Evolutionary conservation across 106 monocot genomes (phyloP), one percentile per base, ranked within the genome.

Genomic region (Dioscorea alata): DNA sequence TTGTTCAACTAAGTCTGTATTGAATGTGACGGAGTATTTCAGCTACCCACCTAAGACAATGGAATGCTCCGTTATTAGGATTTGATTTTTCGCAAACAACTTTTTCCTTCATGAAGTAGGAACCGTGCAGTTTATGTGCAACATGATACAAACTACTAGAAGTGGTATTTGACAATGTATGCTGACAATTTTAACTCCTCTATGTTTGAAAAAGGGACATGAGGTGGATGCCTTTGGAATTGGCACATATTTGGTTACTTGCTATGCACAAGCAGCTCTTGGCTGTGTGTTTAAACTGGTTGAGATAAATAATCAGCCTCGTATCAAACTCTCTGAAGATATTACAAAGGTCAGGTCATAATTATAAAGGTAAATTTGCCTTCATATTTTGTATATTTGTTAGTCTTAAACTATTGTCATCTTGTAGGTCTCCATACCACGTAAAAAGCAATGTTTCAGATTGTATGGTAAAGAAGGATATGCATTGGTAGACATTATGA

Each of bases 281-380:
- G 99, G 92, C 57, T 92, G 92, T 76, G 99, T 99, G 33, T 99
- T 99, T 69, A 99, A 99, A 79, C 75, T 99, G 24, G 99, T 99
- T 64, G 99, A 99, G 73, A 99, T 99, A 66, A 99, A 99, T 57
- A 78, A 82, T 70, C 87, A 90, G 54, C 99, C 99, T 66, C 87
- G 99, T 21, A 99, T 99, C 23, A 99, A 99, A 78, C 92, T 99
- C 62, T 99, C 97, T 62, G 99, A 99, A 81, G 99, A 99, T 81
- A 79, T 92, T 23, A 69, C 99, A 31, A 99, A 99, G 92, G 99
- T 96, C 18, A 42, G 42, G 10, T 42, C 5, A 42, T 42, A 10
- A 3, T 42, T 42, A 42, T 6, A 42, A 10, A 42, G 42, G 9
- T 42, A 3, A 42, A 42, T 42, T 42, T 42, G 6, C 42, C 6